Evolutionary conservation across 2,329 filamentous ascomycete genomes (phyloP).

Genomic region (Exophiala viscosa): DNA sequence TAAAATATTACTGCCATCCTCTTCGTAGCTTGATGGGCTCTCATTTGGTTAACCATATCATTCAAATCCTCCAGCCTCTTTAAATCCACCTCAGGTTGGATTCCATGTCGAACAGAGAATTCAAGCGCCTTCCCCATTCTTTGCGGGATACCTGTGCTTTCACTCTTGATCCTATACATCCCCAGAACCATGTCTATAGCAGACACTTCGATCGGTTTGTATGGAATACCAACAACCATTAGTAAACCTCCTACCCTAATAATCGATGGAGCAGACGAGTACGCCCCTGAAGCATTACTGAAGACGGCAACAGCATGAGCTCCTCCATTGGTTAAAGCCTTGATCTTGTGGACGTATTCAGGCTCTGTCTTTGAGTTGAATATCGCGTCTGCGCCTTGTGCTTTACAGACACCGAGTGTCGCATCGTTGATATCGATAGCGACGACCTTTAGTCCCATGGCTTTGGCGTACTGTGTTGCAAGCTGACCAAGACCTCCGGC

Average conservation of each 20-base stretch:
- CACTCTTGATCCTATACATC: constrained; percentile 8
- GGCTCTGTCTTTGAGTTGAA: constrained; percentile 43
- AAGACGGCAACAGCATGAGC: constrained; percentile 41
- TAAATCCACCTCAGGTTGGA: constrained; percentile 4
- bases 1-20: constrained; percentile 1
- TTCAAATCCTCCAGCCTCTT: constrained; percentile 8
- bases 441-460: constrained; percentile 29
- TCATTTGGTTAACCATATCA: constrained; percentile 11
- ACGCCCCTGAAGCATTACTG: constrained; percentile 33
- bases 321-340: constrained; percentile 42
- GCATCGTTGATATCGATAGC: constrained; percentile 36
- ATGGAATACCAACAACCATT: constrained; percentile 12
- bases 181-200: constrained; percentile 4
- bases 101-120: constrained; percentile 7
- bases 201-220: constrained; percentile 4
- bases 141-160: constrained; percentile 7
- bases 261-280: constrained; percentile 30
- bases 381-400: constrained; percentile 41
- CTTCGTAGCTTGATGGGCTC: background rate
- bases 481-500: constrained; percentile 30
- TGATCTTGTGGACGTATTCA: constrained; percentile 39
- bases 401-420: constrained; percentile 39
- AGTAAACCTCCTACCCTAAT: constrained; percentile 26
- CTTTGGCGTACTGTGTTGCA: constrained; percentile 30
- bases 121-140: constrained; percentile 9